phyloP scores from a whole-genome alignment of 768 basidiomycete species.

The Pholiota conissans region DNA sequence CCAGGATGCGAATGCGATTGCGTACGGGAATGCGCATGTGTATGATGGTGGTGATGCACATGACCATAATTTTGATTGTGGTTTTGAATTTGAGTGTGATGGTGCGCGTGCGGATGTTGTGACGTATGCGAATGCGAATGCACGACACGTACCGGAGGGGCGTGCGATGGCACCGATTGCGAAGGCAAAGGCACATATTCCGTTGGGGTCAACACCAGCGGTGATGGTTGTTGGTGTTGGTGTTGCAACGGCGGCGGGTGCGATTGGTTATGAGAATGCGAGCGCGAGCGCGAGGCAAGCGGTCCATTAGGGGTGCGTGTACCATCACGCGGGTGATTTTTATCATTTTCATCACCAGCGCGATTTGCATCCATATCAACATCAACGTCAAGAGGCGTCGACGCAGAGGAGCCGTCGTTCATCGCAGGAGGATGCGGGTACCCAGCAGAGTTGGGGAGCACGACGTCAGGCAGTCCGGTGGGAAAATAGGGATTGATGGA shows the following conservation, averaged over 20 bases:
- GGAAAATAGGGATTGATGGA: not conserved
- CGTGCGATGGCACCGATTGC: not conserved
- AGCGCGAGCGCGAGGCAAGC: not conserved
- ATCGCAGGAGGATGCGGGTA: not conserved
- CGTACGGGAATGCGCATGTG: not conserved
- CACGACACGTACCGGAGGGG: not conserved
- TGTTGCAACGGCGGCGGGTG: not conserved
- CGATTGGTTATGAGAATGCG: not conserved
- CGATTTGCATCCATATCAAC: not conserved
- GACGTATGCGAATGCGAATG: not conserved
- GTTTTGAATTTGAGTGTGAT: conserved; percentile 1
- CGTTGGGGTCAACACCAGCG: not conserved
- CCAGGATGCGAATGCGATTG: conserved; percentile 12
- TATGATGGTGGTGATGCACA: not conserved
- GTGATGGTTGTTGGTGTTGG: not conserved
- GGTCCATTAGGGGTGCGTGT: not conserved
- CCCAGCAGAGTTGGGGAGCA: not conserved
- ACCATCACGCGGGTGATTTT: not conserved
- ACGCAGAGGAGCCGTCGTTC: not conserved
- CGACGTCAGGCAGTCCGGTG: not conserved
- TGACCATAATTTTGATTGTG: not conserved
- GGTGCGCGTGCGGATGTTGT: not conserved
- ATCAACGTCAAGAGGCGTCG: not conserved
- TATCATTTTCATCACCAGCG: not conserved
- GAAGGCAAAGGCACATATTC: not conserved